phyloP scores from a whole-genome alignment of 31 red algal genomes.

The Porphyra umbilicalis region DNA sequence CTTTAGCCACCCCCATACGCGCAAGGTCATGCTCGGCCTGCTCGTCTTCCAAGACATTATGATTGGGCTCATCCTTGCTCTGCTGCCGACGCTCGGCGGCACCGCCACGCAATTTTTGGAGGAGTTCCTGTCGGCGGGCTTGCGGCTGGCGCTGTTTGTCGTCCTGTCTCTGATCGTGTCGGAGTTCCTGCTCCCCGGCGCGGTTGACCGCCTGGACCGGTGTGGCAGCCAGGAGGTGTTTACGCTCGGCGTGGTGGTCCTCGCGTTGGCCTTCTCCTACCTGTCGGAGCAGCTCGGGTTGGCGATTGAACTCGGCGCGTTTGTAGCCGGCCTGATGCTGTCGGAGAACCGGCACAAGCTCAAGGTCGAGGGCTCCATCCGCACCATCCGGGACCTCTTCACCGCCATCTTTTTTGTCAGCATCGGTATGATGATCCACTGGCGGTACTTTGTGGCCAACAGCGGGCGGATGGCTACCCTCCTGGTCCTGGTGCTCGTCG shows the following conservation, averaged over 20 bases:
- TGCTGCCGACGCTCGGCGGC: conserved; percentile 64
- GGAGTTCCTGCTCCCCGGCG: conserved; percentile 56
- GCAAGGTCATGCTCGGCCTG: conserved; percentile 67
- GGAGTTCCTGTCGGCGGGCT: conserved; percentile 42
- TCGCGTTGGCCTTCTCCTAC: conserved; percentile 63
- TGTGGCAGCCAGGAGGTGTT: conserved; percentile 65
- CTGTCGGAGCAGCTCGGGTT: conserved; percentile 67
- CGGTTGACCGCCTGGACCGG: conserved; percentile 49
- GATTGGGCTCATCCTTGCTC: conserved; percentile 77
- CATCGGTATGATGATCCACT: conserved; percentile 83
- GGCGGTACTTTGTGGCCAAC: conserved; percentile 57
- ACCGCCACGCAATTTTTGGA: conserved; percentile 53
- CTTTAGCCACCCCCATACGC: conserved; percentile 47
- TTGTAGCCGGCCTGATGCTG: conserved; percentile 71
- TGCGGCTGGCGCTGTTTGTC: conserved; percentile 64
- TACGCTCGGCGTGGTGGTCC: conserved; percentile 61
- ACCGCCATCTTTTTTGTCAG: conserved; percentile 73
- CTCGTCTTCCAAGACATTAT: conserved; percentile 78
- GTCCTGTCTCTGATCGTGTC: conserved; percentile 61
- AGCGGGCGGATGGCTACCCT: conserved; percentile 46
- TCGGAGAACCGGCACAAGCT: conserved; percentile 49
- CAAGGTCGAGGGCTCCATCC: conserved; percentile 44
- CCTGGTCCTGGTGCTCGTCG: conserved; percentile 48
- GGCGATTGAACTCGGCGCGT: conserved; percentile 79
- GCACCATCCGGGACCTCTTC: conserved; percentile 54